Conservation (phyloP, 1,139 yeast species). For the Hemisphaericaspora xylanilytica region DNA sequence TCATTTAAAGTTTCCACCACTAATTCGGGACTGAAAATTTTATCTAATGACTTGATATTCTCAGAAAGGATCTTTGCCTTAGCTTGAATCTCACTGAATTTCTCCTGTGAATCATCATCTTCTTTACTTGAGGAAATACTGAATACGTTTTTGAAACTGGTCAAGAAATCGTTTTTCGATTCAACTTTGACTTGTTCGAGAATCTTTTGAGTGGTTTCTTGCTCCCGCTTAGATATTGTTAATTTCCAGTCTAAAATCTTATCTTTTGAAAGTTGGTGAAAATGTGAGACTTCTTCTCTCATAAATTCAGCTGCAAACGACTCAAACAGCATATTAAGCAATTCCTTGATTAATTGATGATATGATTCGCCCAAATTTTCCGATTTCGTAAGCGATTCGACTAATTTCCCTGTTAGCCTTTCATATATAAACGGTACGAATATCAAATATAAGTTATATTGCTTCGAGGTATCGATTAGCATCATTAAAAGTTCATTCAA, state of each 20-base stretch:
- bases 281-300: conserved; percentile 40
- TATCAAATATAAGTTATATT: conserved; percentile 24
- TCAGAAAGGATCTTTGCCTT: conserved; percentile 44
- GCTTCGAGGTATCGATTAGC: conserved; percentile 30
- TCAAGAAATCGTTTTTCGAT: conserved; percentile 45
- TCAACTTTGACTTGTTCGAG: conserved; percentile 39
- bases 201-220: conserved; percentile 40
- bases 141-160: conserved; percentile 63
- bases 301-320: conserved; percentile 49
- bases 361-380: conserved; percentile 37
- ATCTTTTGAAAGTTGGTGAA: conserved; percentile 26
- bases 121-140: conserved; percentile 34
- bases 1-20: conserved; percentile 38
- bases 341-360: conserved; percentile 29
- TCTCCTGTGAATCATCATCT: conserved; percentile 18
- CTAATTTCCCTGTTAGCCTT: conserved; percentile 24
- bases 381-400: conserved; percentile 26
- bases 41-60: conserved; percentile 40
- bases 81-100: conserved; percentile 42
- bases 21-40: conserved; percentile 41
- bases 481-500: conserved; percentile 34
- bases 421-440: conserved; percentile 36
- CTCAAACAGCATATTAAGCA: conserved; percentile 50
- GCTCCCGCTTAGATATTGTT: conserved; percentile 35
- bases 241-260: conserved; percentile 36